Percentiles rank a stretch among this genome's conserved stretches.
Evolutionary conservation across 108 stramenopile species (phyloP).

Genomic region (Ochromonas danica): DNA sequence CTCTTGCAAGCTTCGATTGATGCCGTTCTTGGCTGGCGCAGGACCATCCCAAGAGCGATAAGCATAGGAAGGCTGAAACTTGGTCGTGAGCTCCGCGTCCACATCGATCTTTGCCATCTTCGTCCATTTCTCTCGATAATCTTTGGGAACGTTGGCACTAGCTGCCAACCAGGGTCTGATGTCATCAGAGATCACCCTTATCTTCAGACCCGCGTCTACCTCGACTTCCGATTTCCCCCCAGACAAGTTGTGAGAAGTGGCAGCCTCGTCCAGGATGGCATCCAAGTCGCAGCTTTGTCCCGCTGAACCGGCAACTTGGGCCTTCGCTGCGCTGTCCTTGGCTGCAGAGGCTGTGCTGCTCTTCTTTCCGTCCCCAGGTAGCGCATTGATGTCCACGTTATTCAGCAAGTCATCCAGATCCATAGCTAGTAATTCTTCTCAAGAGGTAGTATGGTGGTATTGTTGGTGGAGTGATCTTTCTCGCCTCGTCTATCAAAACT

Average conservation of each 20-base stretch:
- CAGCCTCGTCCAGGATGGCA: not conserved
- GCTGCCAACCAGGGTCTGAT: slow-evolving; percentile 8
- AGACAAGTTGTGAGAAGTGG: too few relatives aligned
- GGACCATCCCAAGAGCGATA: not conserved
- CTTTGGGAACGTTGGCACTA: slow-evolving; percentile 11
- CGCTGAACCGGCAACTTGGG: too few relatives aligned
- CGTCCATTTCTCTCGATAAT: slow-evolving; percentile 13
- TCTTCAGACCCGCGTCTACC: not conserved
- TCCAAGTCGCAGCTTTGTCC: too few relatives aligned
- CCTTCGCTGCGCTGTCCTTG: not conserved
- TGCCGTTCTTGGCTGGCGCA: not conserved
- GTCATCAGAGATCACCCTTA: not conserved
- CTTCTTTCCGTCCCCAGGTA: not conserved
- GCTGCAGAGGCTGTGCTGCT: not conserved
- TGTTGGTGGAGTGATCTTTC: too few relatives aligned
- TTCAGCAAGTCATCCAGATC: not conserved
- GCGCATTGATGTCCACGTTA: not conserved
- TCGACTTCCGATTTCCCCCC: not conserved
- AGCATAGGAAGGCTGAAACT: not conserved
- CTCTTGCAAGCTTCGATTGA: not conserved
- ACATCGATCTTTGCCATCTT: slow-evolving; percentile 10
- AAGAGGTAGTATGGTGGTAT: too few relatives aligned
- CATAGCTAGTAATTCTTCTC: too few relatives aligned
- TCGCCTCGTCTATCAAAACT: too few relatives aligned
- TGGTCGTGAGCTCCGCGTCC: not conserved